Conservation (phyloP, 2,329 filamentous ascomycete species). For the Kalmusia sp. region DNA sequence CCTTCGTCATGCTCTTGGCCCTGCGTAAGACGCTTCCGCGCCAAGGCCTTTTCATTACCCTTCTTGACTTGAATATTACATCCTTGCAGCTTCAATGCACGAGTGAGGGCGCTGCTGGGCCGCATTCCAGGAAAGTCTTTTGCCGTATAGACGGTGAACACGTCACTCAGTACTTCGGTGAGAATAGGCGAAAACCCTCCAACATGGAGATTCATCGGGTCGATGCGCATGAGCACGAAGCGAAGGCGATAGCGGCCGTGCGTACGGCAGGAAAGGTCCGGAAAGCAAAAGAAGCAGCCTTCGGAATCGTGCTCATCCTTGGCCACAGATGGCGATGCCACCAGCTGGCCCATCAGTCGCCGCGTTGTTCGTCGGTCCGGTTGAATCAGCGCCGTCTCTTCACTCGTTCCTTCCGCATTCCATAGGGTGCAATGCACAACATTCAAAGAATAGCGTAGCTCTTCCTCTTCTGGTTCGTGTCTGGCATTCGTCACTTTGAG, state of each 20-base stretch:
- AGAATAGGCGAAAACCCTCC: slow-evolving; percentile 59
- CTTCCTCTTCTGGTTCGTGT: slow-evolving; percentile 58
- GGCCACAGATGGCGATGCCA: slow-evolving; percentile 78
- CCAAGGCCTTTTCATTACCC: slow-evolving; percentile 71
- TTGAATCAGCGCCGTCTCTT: slow-evolving; percentile 73
- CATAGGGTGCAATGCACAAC: slow-evolving; percentile 80
- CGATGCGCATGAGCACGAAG: slow-evolving; percentile 76
- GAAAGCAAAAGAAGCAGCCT: slow-evolving; percentile 86
- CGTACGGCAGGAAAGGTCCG: slow-evolving; percentile 80
- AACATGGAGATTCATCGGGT: slow-evolving; percentile 64
- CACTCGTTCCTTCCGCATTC: slow-evolving; percentile 70
- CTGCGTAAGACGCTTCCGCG: slow-evolving; percentile 48
- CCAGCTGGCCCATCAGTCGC: slow-evolving; percentile 79
- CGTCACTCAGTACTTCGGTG: slow-evolving; percentile 67
- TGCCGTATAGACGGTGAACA: slow-evolving; percentile 82
- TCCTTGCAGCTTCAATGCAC: slow-evolving; percentile 77
- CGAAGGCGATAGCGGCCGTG: slow-evolving; percentile 77
- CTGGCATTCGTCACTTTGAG: slow-evolving; percentile 68
- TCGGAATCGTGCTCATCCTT: slow-evolving; percentile 75
- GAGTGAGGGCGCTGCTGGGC: slow-evolving; percentile 76
- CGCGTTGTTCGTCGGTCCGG: slow-evolving; percentile 75
- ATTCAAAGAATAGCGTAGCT: slow-evolving; percentile 70
- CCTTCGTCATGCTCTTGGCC: slow-evolving; percentile 51
- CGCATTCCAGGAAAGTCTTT: slow-evolving; percentile 89
- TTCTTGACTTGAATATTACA: slow-evolving; percentile 88